These are phyloP conservation scores for Salvia splendens DNA, from an alignment of 257 asterid species.

Conservation along the genomic window DNA sequence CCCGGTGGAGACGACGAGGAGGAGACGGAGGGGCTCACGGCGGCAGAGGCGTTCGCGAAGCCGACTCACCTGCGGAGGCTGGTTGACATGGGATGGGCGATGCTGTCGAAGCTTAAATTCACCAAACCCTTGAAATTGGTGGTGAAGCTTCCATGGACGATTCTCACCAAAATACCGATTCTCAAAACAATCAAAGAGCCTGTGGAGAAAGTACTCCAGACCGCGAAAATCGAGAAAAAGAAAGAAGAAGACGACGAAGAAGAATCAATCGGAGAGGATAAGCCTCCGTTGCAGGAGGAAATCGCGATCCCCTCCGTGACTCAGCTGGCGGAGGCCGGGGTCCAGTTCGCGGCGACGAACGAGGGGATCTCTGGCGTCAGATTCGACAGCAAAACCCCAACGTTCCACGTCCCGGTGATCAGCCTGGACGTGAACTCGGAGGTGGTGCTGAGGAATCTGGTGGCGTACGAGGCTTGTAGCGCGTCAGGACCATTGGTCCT, in stretches of 20 bases:
- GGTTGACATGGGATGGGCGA: conserved; percentile 28
- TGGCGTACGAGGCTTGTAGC: neutral
- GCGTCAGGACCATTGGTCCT: conserved; percentile 54
- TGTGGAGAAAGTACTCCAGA: conserved; percentile 23
- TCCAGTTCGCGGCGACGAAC: conserved; percentile 27
- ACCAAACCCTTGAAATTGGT: conserved; percentile 41
- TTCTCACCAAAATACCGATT: conserved; percentile 41
- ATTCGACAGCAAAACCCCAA: conserved; percentile 30
- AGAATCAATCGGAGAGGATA: neutral
- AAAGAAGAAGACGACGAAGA: conserved; percentile 10
- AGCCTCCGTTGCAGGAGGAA: conserved; percentile 44
- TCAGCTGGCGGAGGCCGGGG: conserved; percentile 36
- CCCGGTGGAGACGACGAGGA: neutral
- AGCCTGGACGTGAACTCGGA: conserved; percentile 38
- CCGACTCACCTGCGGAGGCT: conserved; percentile 25
- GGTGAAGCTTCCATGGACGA: conserved; percentile 46
- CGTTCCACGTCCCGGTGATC: conserved; percentile 37
- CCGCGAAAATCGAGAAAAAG: conserved; percentile 12
- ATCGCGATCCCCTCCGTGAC: conserved; percentile 48
- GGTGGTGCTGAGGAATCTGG: conserved; percentile 37
- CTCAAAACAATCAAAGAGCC: conserved; percentile 39
- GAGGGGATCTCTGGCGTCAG: conserved; percentile 36
- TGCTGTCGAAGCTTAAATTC: conserved; percentile 25
- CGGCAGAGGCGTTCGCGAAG: neutral
- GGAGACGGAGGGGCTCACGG: neutral